Conservation (phyloP, 2,329 filamentous ascomycete genomes). For the Fusarium fujikuroi region DNA sequence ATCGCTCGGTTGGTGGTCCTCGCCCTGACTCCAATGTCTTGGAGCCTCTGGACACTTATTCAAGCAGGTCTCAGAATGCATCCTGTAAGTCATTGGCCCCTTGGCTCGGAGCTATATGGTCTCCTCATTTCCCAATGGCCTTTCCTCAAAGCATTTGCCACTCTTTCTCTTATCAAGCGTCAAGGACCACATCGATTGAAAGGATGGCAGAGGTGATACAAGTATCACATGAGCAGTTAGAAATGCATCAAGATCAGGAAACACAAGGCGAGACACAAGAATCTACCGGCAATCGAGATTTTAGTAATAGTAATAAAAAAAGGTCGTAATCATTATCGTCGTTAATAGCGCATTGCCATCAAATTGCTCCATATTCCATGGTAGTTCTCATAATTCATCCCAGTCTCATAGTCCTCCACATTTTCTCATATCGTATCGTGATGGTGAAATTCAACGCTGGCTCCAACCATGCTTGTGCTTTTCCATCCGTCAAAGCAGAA, state of each 20-base stretch:
- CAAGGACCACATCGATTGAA: background rate
- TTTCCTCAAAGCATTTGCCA: background rate
- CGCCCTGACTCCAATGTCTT: background rate
- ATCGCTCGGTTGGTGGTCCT: background rate
- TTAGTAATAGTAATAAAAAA: slow-evolving; percentile 13
- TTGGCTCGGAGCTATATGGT: background rate
- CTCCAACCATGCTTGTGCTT: slow-evolving; percentile 37
- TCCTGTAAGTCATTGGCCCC: background rate
- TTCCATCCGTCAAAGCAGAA: slow-evolving; percentile 8
- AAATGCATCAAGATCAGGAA: background rate
- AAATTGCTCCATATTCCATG: slow-evolving; percentile 29
- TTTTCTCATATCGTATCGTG: slow-evolving; percentile 24
- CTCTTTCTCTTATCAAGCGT: background rate
- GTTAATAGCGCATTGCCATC: slow-evolving; percentile 41
- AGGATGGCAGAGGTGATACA: background rate
- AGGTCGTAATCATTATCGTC: slow-evolving; percentile 44
- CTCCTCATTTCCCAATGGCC: background rate
- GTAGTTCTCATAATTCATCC: slow-evolving; percentile 34
- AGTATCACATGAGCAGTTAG: slow-evolving; percentile 2
- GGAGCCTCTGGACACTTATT: background rate
- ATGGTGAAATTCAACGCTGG: slow-evolving; percentile 37
- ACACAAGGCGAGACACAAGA: background rate
- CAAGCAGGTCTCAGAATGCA: background rate
- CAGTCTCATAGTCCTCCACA: slow-evolving; percentile 23
- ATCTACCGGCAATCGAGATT: slow-evolving; percentile 6